Percentiles rank a stretch among this genome's conserved stretches.
These are phyloP conservation scores for Marchantia paleacea DNA, from an alignment of 225 moss, liverwort and hornwort genomes.

Conservation along the genomic window DNA sequence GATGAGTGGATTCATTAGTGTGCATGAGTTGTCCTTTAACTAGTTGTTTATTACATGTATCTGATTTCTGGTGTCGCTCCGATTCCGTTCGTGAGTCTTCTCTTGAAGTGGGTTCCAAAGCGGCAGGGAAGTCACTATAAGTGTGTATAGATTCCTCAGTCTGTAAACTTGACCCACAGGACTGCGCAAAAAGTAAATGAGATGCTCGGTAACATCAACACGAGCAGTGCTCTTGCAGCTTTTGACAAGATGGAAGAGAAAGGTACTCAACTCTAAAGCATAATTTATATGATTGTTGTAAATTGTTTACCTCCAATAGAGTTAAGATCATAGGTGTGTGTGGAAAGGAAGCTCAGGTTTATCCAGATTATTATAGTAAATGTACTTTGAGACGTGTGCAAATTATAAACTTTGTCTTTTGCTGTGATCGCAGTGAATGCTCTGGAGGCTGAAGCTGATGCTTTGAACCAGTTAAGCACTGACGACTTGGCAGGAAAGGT, in stretches of 20 bases:
- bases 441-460: slow-evolving; percentile 89
- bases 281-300: neutral
- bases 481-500: slow-evolving; percentile 96
- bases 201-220: slow-evolving; percentile 94
- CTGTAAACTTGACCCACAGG: slow-evolving; percentile 46
- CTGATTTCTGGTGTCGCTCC: too few relatives aligned
- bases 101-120: too few relatives aligned
- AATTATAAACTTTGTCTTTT: neutral
- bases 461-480: slow-evolving; percentile 84
- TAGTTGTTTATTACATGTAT: too few relatives aligned
- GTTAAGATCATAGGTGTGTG: neutral
- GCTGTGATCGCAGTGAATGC: slow-evolving; percentile 59
- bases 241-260: slow-evolving; percentile 99
- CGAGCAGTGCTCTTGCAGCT: slow-evolving; percentile 94
- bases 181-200: slow-evolving; percentile 99
- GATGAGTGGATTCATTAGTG: too few relatives aligned
- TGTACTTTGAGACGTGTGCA: neutral
- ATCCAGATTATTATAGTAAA: neutral
- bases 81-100: too few relatives aligned
- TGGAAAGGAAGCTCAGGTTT: neutral
- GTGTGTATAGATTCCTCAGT: too few relatives aligned
- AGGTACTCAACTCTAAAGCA: slow-evolving; percentile 31
- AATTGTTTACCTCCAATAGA: neutral
- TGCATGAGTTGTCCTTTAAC: too few relatives aligned
- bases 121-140: too few relatives aligned